Conservation (phyloP, 768 basidiomycete genomes). For the Tulasnella sp. region DNA sequence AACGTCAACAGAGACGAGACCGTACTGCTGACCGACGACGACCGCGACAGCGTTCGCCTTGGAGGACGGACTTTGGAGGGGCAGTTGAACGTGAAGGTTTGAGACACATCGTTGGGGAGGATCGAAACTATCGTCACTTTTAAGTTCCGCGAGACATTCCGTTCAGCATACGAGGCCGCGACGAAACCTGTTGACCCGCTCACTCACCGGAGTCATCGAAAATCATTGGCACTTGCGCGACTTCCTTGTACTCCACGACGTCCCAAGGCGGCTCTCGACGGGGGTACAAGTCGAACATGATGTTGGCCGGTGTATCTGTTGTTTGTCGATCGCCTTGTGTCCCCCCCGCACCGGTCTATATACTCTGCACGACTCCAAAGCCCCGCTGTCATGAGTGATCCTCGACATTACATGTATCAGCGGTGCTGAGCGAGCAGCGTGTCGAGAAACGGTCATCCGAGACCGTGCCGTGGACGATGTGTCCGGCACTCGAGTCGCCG, state of each 20-base stretch:
- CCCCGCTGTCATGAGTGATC: neutral
- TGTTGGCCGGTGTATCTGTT: neutral
- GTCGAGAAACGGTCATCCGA: neutral
- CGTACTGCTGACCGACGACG: neutral
- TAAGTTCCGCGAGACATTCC: neutral
- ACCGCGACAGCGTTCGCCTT: neutral
- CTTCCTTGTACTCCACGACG: conserved; percentile 12
- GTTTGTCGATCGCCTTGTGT: too few relatives aligned
- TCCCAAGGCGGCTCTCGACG: conserved; percentile 10
- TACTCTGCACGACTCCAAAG: neutral
- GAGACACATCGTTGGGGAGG: conserved; percentile 8
- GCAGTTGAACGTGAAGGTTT: conserved; percentile 13
- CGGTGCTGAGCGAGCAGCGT: neutral
- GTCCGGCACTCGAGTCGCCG: neutral
- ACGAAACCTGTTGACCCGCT: neutral
- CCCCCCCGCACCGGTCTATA: too few relatives aligned
- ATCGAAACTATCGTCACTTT: conserved; percentile 5
- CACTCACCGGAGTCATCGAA: conserved; percentile 11
- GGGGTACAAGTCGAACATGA: neutral
- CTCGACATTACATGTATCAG: neutral
- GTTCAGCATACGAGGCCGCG: neutral
- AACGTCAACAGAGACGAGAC: neutral
- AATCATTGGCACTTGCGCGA: conserved; percentile 9
- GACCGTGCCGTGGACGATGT: neutral
- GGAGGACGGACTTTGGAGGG: neutral